Conservation (phyloP, 2,329 filamentous ascomycete species). For the Colletotrichum camelliae region DNA sequence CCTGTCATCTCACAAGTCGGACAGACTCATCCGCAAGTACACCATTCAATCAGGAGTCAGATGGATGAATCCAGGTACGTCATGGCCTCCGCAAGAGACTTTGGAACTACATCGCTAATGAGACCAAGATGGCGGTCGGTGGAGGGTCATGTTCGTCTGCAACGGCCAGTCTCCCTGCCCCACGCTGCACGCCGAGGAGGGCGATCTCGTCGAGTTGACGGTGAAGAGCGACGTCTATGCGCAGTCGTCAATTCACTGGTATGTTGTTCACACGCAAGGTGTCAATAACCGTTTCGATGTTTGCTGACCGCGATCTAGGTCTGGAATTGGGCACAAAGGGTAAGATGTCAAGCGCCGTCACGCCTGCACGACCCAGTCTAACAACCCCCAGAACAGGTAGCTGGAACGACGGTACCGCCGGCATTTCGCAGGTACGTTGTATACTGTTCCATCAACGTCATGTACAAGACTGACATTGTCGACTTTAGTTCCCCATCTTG, state of each 20-base stretch:
- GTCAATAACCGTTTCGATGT: too few species aligned
- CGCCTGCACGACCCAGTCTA: neutral
- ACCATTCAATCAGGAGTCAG: neutral
- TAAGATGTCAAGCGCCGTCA: neutral
- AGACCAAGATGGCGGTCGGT: conserved; percentile 5
- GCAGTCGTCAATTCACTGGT: conserved; percentile 13
- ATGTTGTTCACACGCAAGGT: neutral
- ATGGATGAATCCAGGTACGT: conserved; percentile 13
- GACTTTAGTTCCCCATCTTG: neutral
- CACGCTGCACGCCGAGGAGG: conserved; percentile 7
- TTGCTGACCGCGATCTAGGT: neutral
- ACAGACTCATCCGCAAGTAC: neutral
- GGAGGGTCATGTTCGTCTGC: conserved; percentile 16
- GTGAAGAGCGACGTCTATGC: conserved; percentile 5
- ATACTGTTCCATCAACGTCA: neutral
- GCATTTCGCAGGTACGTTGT: neutral
- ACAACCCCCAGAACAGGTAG: neutral
- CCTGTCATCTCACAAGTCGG: neutral
- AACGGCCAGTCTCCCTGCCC: conserved; percentile 15
- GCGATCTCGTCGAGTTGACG: conserved; percentile 2
- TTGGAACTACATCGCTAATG: neutral
- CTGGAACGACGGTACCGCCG: conserved; percentile 10
- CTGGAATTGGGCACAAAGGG: conserved; percentile 13
- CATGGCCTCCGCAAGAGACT: neutral
- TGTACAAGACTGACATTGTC: neutral